Conservation (phyloP, 805 yeast species). For the Candida mattraensis region DNA sequence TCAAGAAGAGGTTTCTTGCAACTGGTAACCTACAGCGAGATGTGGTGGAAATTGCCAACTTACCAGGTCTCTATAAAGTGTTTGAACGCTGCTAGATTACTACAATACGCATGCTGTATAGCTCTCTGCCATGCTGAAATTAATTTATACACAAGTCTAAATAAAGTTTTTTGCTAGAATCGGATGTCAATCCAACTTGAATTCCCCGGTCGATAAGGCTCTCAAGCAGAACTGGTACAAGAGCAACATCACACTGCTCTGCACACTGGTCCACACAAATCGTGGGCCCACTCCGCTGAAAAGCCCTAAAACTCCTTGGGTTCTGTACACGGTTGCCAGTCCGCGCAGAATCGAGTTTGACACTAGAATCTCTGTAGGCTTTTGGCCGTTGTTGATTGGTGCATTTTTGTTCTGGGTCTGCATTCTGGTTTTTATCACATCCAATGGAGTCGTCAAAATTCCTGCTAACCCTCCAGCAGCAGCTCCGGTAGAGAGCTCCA, state of each 20-base stretch:
- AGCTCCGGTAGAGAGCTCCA: slow-evolving; percentile 87
- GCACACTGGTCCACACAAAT: slow-evolving; percentile 93
- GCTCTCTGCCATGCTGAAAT: no score
- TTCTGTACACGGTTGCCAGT: slow-evolving; percentile 53
- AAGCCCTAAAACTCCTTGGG: slow-evolving; percentile 77
- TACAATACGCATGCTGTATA: no score
- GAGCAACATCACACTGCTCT: slow-evolving; percentile 89
- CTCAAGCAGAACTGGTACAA: slow-evolving; percentile 79
- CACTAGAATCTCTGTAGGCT: slow-evolving; percentile 21
- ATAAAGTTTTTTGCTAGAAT: no score
- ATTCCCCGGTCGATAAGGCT: slow-evolving; percentile 36
- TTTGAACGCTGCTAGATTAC: slow-evolving; percentile 94
- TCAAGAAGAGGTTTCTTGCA: slow-evolving; percentile 65
- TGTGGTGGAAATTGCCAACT: slow-evolving; percentile 81
- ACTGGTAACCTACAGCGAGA: slow-evolving; percentile 50
- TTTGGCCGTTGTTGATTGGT: slow-evolving; percentile 8
- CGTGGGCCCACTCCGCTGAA: slow-evolving; percentile 97
- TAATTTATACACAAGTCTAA: neutral
- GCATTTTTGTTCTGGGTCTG: slow-evolving; percentile 68
- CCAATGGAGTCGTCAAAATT: slow-evolving; percentile 82
- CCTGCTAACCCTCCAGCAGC: slow-evolving; percentile 96
- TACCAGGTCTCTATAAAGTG: slow-evolving; percentile 88
- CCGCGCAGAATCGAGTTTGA: slow-evolving; percentile 53
- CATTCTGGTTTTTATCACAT: slow-evolving; percentile 87
- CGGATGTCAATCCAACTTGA: slow-evolving; percentile 14